Evolutionary conservation across 495 filamentous ascomycete genomes (phyloP), one percentile per base, ranked within the genome.

Genomic region (Neurospora africana): DNA sequence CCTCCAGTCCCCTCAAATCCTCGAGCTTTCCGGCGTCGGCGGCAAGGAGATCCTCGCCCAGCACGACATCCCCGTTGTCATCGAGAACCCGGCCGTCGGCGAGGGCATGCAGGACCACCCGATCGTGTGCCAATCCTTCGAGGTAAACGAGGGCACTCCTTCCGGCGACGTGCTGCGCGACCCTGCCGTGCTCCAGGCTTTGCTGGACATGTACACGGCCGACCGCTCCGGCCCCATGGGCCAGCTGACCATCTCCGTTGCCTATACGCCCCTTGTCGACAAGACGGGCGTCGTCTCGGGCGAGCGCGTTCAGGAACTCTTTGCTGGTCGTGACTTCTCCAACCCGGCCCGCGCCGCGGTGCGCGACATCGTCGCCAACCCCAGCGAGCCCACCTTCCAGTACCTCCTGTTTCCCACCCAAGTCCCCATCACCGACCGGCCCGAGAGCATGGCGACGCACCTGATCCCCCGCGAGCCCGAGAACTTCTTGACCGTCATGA

Each of bases 21-120:
- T 89, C 5, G 84, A 94, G 71, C 87, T 91, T 23, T 94, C 91
- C 44, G 93, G 93, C 35, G 86, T 97, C 44, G 93, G 93, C n/a
- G 88, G 88, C 27, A 79, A 81, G 30, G 73, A 86, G 71, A 88
- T 95, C 71, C 89, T 95, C 30, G 76, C 84, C 35, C 80, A 82
- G 30, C 85, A 93, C 72, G 83, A 81, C 13, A 94, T 97, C 73
- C 86, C 87, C 35, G 87, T 93, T 5, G 79, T 92, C 11, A 87
- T 89, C 76, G 86, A 93, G 71, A 86, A 94, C 70, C 89, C 91
- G 37, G 91, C 90, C 79, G 89, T 97, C 5, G 93, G 93, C 72
- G 88, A 93, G 82, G 91, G 84, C 70, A 75, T 86, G 72, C 85
- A 87, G 69, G 87, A 88, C 72, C 85, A 88, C 72, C 77, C 78